phyloP scores from a whole-genome alignment of 495 filamentous ascomycete species.

The Lasiosphaeria ovina region DNA sequence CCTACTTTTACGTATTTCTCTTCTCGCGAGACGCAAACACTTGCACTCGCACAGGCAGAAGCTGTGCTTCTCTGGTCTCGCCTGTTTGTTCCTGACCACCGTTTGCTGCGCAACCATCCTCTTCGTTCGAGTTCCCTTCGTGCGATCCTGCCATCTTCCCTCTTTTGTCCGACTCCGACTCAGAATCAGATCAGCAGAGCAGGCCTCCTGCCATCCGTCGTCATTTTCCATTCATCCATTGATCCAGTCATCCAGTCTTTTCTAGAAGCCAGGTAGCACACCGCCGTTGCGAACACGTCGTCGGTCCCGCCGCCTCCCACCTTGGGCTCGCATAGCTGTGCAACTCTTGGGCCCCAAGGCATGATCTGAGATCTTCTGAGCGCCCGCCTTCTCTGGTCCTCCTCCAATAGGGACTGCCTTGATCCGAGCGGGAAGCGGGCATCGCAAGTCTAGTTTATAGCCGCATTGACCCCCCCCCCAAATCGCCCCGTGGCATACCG shows the following conservation, averaged over 20 bases:
- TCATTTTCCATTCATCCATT: not conserved
- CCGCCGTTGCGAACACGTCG: not conserved
- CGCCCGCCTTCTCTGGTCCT: not conserved
- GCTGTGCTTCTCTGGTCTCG: slow-evolving; percentile 19
- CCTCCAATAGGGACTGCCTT: slow-evolving; percentile 7
- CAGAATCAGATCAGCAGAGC: not conserved
- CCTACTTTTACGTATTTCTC: not conserved
- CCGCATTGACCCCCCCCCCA: slow-evolving; percentile 13
- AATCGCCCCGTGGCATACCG: not conserved
- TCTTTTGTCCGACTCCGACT: not conserved
- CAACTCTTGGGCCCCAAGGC: slow-evolving; percentile 1
- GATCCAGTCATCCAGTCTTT: not conserved
- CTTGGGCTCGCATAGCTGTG: not conserved
- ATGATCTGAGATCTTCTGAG: slow-evolving; percentile 4
- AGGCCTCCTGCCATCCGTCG: not conserved
- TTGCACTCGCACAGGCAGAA: slow-evolving; percentile 6
- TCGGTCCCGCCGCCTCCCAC: not conserved
- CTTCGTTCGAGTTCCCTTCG: no score
- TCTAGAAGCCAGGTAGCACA: not conserved
- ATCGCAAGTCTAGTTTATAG: slow-evolving; percentile 2
- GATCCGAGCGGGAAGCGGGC: not conserved
- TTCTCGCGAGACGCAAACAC: not conserved
- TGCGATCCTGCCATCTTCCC: no score
- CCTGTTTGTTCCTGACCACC: not conserved
- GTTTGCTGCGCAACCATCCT: slow-evolving; percentile 1